Conservation (phyloP, 257 asterid species). For the Petunia axillaris region DNA sequence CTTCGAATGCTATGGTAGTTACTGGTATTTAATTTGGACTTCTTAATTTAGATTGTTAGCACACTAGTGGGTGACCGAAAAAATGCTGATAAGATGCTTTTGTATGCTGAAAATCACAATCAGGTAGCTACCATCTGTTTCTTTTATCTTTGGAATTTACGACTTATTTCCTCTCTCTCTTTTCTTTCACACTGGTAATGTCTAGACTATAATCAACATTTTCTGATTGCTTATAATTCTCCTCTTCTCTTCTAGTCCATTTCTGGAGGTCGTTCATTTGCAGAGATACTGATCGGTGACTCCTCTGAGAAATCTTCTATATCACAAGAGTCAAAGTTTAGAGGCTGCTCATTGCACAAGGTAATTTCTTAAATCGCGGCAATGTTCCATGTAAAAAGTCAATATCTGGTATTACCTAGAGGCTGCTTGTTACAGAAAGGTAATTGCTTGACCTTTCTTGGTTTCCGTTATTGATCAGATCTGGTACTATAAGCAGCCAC, state of each 20-base stretch:
- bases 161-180: not conserved
- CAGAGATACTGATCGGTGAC: slow-evolving; percentile 83
- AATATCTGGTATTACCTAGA: not conserved
- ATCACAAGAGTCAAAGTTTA: slow-evolving; percentile 58
- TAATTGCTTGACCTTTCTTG: slow-evolving; percentile 16
- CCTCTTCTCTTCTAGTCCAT: slow-evolving; percentile 69
- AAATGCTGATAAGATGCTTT: slow-evolving; percentile 74
- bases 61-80: slow-evolving; percentile 59
- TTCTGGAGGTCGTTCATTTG: slow-evolving; percentile 86
- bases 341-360: slow-evolving; percentile 91
- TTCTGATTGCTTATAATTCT: slow-evolving; percentile 10
- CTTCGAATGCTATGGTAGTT: slow-evolving; percentile 12
- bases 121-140: slow-evolving; percentile 57
- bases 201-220: not conserved
- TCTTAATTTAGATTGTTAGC: slow-evolving; percentile 66
- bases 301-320: slow-evolving; percentile 40
- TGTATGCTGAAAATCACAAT: slow-evolving; percentile 94
- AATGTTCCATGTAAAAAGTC: not conserved
- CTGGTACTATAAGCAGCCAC: not conserved
- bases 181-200: not conserved
- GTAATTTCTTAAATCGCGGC: slow-evolving; percentile 43
- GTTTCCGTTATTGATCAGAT: slow-evolving; percentile 14
- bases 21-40: slow-evolving; percentile 24
- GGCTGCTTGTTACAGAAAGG: slow-evolving; percentile 7
- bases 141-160: slow-evolving; percentile 2